These are phyloP conservation scores for Silene coronaria DNA, from an alignment of 179 eudicot genomes.

Conservation along the genomic window DNA sequence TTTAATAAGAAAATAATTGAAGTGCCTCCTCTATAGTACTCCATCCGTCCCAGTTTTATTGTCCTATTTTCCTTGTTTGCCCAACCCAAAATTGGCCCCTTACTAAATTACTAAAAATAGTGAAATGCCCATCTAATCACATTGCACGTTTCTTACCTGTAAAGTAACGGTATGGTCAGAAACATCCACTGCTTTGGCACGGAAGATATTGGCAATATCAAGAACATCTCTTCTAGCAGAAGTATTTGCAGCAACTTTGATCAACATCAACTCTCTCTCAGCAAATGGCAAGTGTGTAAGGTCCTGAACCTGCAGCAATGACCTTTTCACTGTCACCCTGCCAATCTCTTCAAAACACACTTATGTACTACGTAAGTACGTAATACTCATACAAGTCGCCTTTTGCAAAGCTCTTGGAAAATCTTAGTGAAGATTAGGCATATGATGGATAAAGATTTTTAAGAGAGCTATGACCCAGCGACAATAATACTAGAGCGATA, in stretches of 20 bases:
- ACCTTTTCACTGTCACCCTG: constrained; percentile 11
- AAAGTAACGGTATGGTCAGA: constrained; percentile 85
- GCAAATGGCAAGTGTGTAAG: constrained; percentile 78
- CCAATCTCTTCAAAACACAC: constrained; percentile 9
- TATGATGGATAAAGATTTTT: constrained; percentile 3
- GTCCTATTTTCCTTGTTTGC: too few species aligned
- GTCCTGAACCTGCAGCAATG: constrained; percentile 52
- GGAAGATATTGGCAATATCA: constrained; percentile 75
- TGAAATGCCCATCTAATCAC: not conserved
- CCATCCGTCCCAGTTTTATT: too few species aligned
- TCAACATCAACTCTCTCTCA: constrained; percentile 85
- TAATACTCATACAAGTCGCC: not conserved
- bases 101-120: too few species aligned
- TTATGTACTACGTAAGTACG: not conserved
- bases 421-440: not conserved
- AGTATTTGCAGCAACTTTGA: constrained; percentile 74
- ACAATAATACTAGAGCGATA: too few species aligned
- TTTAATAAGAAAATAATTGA: too few species aligned
- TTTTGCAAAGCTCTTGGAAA: not conserved
- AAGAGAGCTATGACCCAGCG: not conserved
- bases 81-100: too few species aligned
- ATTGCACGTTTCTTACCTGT: constrained; percentile 38
- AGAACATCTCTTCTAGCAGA: constrained; percentile 83
- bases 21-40: too few species aligned
- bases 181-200: constrained; percentile 89